Evolutionary conservation across 148 eudicot genomes (phyloP), one percentile per base, ranked within the genome.

Genomic region (Chenopodium suecicum): DNA sequence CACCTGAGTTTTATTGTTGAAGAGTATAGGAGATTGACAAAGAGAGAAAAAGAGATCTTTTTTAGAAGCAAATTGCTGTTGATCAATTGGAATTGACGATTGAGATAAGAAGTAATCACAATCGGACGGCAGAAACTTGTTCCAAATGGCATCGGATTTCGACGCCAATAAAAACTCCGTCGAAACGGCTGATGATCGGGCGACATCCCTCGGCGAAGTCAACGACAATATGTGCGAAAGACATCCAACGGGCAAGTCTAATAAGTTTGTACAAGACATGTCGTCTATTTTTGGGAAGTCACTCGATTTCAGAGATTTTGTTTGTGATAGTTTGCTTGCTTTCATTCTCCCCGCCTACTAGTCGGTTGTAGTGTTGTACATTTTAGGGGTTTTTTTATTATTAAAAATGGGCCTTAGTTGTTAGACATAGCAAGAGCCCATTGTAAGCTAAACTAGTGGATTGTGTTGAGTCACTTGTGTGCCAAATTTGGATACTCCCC

Each of bases 211-310:
- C 3, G 83, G 83, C 7, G 80, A 48, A 7, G 86, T 79, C 25
- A 58, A 37, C 13, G 77, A 78, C 4, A 83, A n/a, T 29, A 83
- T 73, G 14, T 63, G 50, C 19, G 72, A 27, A 34, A 83, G 54
- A 64, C 85, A 73, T 32, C 22, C 85, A 32, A 78, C 74, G 1
- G 81, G 85, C 34, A 83, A 73, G 0, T 64, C 80, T 2, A 1
- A 37, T 69, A 77, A 41, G 54, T 76, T 76, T 22, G 7, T 29
- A 19, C 73, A 10, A 9, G 54, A 48, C 54, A 48, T 48, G 54
- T 37, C 44, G 54, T 37, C 44, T 37, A 37, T 5, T 37, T 37
- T 37, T 37, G 44, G 44, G 44, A 37, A 37, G 44, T 37, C 0
- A 37, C 44, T 37, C 44, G 0, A 5, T 37, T 37, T 5, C 7